Evolutionary conservation across 106 monocot genomes (phyloP), one percentile per base, ranked within the genome.

Genomic region (Dendrobium nobile): DNA sequence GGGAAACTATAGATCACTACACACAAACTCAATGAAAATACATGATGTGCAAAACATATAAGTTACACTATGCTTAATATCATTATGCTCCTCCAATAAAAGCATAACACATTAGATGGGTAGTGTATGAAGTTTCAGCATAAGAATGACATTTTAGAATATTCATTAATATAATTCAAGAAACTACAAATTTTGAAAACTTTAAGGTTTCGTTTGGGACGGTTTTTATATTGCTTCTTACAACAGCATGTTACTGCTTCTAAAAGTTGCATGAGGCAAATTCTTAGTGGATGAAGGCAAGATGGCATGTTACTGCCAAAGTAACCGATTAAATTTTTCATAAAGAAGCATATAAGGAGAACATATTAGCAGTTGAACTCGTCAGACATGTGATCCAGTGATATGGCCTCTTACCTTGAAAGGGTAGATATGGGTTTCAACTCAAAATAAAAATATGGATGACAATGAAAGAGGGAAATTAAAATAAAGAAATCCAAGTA

Each of bases 181-280:
- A 70, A 70, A 70, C 27, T 70, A 70, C 68, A 70, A 31, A n/a
- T 33, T 70, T 31, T 70, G 26, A 70, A 70, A 64, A 70, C 9
- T 9, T 31, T 64, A 64, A 22, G 31, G 31, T 31, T 31, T 31
- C 0, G 31, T 31, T 31, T 31, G 31, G 31, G 31, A 31, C 31
- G 31, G 1, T 31, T 31, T 31, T 31, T 31, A 31, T 31, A 31
- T 31, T 31, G 31, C 31, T 31, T 31, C 31, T 31, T 31, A 31
- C 1, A 31, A 31, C 1, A 31, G 31, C 31, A 31, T 31, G 31
- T 31, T 31, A 31, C 31, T 31, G 33, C 28, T 70, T 27, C 31
- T 31, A 22, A 33, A 70, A 15, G 15, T 13, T 13, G 33, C 19
- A 27, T 33, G 26, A 13, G 31, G 4, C 33, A 70, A 2, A 33